A percentile compares a stretch with the other conserved stretches of the same genome.
These are phyloP conservation scores for Eimeria zaria DNA, from an alignment of 169 alveolate genomes.

Conservation along the genomic window DNA sequence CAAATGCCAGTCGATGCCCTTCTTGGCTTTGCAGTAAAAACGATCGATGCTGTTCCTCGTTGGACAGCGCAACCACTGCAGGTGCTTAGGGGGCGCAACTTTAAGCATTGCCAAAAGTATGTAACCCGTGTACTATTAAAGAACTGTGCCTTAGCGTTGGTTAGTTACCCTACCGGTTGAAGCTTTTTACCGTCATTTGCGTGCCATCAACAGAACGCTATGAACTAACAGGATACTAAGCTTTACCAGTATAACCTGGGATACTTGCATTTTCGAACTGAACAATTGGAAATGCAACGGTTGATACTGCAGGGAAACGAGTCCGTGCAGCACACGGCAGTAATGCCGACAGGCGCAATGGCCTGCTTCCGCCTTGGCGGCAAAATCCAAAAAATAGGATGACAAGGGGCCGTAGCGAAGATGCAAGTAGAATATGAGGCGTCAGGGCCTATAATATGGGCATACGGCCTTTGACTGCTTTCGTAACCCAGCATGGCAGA, in stretches of 20 bases:
- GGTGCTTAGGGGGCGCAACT: background rate
- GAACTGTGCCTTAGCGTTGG: background rate
- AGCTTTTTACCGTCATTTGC: background rate
- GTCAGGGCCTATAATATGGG: conserved; percentile 7
- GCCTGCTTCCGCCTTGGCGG: conserved; percentile 76
- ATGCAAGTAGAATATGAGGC: background rate
- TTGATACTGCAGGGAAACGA: conserved; percentile 55
- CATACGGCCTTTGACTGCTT: conserved; percentile 63
- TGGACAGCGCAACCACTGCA: background rate
- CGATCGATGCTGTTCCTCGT: background rate
- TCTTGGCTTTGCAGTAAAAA: background rate
- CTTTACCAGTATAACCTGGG: background rate
- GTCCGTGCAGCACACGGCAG: conserved; percentile 74
- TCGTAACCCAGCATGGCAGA: conserved; percentile 10
- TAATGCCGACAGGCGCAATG: conserved; percentile 73
- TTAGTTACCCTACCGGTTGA: background rate
- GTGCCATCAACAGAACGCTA: background rate
- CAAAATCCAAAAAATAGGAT: background rate
- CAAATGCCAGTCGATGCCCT: background rate
- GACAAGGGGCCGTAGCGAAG: conserved; percentile 14
- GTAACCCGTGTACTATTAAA: background rate
- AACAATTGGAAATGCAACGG: background rate
- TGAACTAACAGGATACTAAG: background rate
- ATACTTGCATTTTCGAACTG: background rate
- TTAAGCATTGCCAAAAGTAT: too few relatives aligned